Conservation (phyloP, 805 yeast species). For the Dipodascopsis tothii region DNA sequence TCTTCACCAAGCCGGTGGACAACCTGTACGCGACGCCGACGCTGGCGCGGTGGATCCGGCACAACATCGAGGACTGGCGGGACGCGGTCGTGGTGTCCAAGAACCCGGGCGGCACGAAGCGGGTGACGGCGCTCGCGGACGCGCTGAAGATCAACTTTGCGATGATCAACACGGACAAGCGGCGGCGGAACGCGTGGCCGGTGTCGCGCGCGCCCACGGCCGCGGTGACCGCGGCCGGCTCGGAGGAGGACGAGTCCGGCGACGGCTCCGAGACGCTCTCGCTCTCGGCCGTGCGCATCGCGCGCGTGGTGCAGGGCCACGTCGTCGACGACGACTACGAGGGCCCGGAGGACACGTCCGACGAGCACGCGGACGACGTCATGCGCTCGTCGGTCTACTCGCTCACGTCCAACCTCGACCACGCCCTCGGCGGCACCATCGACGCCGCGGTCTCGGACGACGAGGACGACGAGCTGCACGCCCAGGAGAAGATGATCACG, state of each 20-base stretch:
- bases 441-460: slow-evolving; percentile 74
- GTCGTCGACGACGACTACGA: slow-evolving; percentile 82
- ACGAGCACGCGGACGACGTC: slow-evolving; percentile 29
- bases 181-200: slow-evolving; percentile 65
- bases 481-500: slow-evolving; percentile 49
- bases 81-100: slow-evolving; percentile 95
- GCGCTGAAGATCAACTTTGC: slow-evolving; percentile 92
- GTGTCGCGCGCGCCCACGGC: slow-evolving; percentile 32
- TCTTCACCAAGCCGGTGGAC: slow-evolving; percentile 94
- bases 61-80: slow-evolving; percentile 74
- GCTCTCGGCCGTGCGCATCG: slow-evolving; percentile 70
- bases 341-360: slow-evolving; percentile 31
- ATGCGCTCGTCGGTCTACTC: slow-evolving; percentile 25
- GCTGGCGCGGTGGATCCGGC: slow-evolving; percentile 90
- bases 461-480: slow-evolving; percentile 64
- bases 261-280: slow-evolving; percentile 14
- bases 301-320: slow-evolving; percentile 92
- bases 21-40: slow-evolving; percentile 95
- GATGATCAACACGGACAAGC: slow-evolving; percentile 96
- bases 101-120: slow-evolving; percentile 97
- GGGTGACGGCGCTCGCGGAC: slow-evolving; percentile 97
- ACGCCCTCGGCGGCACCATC: slow-evolving; percentile 72
- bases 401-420: slow-evolving; percentile 29
- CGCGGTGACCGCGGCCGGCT: slow-evolving; percentile 4
- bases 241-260: slow-evolving; percentile 20